Percentiles rank a stretch among this genome's conserved stretches.
Evolutionary conservation across 192 early-diverging fungal genomes (phyloP).

Genomic region (Chytriomyces hyalinus): DNA sequence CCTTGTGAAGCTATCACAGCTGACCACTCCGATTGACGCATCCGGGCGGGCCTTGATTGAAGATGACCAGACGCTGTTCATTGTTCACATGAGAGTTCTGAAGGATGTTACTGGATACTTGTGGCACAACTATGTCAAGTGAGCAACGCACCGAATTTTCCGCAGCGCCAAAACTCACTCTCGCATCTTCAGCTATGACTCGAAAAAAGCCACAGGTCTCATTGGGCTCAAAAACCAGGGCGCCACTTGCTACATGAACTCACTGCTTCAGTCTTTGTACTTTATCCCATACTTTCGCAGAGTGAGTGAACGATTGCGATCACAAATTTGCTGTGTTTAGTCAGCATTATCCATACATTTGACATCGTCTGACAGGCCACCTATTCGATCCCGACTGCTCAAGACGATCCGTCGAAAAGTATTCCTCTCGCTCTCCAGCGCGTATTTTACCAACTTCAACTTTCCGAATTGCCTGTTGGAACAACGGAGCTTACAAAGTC

Average conservation of each 20-base stretch:
- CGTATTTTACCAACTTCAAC: constrained; percentile 91
- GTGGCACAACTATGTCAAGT: constrained; percentile 94
- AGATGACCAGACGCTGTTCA: constrained; percentile 68
- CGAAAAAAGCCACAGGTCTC: constrained; percentile 85
- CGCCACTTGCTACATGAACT: constrained; percentile 99
- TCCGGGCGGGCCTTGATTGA: constrained; percentile 68
- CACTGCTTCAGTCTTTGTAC: constrained; percentile 92
- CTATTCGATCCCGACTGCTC: constrained; percentile 89
- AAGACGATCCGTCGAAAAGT: constrained; percentile 82
- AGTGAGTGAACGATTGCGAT: constrained; percentile 27
- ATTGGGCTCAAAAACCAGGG: constrained; percentile 97
- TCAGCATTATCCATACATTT: not conserved
- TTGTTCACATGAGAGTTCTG: constrained; percentile 77
- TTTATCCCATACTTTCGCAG: constrained; percentile 93
- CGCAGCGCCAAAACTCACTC: not conserved
- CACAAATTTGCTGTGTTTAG: not conserved
- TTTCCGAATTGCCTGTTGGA: constrained; percentile 66
- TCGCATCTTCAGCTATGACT: constrained; percentile 73
- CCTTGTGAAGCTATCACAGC: constrained; percentile 66
- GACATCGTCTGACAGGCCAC: constrained; percentile 50
- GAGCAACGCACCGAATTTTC: constrained; percentile 27
- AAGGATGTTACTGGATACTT: constrained; percentile 90
- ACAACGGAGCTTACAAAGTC: constrained; percentile 96
- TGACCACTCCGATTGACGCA: constrained; percentile 46
- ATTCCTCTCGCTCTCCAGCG: constrained; percentile 91